Evolutionary conservation across 164 flowering plant genomes (phyloP).

Genomic region (Stephania cephalantha): DNA sequence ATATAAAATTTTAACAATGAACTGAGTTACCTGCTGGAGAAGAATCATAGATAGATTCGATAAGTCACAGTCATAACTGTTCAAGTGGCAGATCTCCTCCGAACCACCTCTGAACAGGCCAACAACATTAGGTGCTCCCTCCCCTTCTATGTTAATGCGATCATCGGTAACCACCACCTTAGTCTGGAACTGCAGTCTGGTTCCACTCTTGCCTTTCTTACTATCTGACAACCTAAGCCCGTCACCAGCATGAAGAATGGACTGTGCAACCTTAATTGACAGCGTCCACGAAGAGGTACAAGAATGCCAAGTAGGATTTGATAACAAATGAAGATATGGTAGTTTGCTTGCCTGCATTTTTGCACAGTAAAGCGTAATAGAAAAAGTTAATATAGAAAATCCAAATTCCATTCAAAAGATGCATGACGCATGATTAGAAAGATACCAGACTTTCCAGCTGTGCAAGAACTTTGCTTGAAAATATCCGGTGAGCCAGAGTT

Average conservation of each 20-base stretch:
- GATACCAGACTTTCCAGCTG: constrained; percentile 84
- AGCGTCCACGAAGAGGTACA: constrained; percentile 91
- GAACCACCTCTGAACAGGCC: constrained; percentile 60
- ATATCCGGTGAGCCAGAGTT: constrained; percentile 85
- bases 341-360: constrained; percentile 47
- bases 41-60: constrained; percentile 72
- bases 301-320: constrained; percentile 94
- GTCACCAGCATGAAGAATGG: constrained; percentile 41
- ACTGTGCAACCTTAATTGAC: constrained; percentile 61
- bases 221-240: constrained; percentile 28
- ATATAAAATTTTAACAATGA: neutral
- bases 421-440: neutral
- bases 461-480: constrained; percentile 64
- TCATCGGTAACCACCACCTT: constrained; percentile 81
- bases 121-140: constrained; percentile 79
- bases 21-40: constrained; percentile 67
- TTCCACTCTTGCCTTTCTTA: constrained; percentile 21
- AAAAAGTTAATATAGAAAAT: neutral
- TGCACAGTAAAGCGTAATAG: neutral
- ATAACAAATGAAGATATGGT: constrained; percentile 64
- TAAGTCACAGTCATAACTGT: constrained; percentile 68
- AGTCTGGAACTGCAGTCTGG: constrained; percentile 63
- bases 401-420: neutral
- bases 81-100: constrained; percentile 41
- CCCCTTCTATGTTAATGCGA: constrained; percentile 73